Evolutionary conservation across 1,139 yeast genomes (phyloP), one percentile per base, ranked within the genome.

Genomic region (Kodamaea suecica): DNA sequence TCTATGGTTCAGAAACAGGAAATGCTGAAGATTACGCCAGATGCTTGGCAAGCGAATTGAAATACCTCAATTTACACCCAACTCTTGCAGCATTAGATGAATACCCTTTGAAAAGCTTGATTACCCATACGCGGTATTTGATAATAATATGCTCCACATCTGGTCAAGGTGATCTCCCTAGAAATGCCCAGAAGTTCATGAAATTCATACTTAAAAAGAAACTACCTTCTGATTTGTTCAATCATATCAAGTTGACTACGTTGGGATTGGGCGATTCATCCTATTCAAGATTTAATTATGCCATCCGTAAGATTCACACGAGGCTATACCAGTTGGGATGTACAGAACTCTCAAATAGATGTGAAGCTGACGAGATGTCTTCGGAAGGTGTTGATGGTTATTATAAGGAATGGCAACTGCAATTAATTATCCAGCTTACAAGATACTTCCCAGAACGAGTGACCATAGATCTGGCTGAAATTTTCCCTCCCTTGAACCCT

Each of bases 231-330:
- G 78, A 78, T 49, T 62, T 87, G 30, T 63, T 90, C 28, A 71
- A 72, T 40, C 86, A 82, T 51, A 51, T 86, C 10, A 56, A 66
- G 20, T 70, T 88, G 44, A 76, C 92, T 3, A 73, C 88, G 2
- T 81, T 92, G 53, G 99, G 98, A 0, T 63, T 94, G 2, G 99
- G 99, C n/a, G 97, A 92, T 55, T 82, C 96, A 0, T 83, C 95
- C 2, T 92, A 92, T 53, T 84, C 95, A 3, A 76, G 82, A 47
- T 90, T 78, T 61, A 92, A 92, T 58, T 81, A 81, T 70, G 96
- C 96, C 9, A 76, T 84, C 24, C 75, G 82, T 42, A 90, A 92
- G 53, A 57, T 94, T 12, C 95, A 90, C 51, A 72, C 80, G 8
- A 69, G 99, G 40, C 54, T 92, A 27, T 50, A 67, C 17, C 97